Conservation (phyloP, 208 protist genomes). For the Wallacemonas sp. region DNA sequence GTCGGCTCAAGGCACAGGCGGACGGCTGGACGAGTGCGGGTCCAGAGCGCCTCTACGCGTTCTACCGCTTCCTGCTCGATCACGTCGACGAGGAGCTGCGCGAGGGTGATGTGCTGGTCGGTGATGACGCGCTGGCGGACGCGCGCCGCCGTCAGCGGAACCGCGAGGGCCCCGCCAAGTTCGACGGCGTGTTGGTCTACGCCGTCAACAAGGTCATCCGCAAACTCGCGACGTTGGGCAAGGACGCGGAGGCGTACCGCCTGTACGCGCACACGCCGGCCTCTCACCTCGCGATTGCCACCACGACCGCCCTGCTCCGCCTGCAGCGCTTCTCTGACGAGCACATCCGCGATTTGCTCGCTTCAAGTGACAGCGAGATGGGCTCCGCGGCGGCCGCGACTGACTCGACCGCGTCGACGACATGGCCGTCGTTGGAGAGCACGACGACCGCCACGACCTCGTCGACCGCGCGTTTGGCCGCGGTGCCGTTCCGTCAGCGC, state of each 20-base stretch:
- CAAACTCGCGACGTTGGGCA: slow-evolving; percentile 51
- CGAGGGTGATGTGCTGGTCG: not conserved
- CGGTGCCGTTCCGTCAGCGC: slow-evolving; percentile 49
- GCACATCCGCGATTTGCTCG: slow-evolving; percentile 48
- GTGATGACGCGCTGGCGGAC: slow-evolving; percentile 15
- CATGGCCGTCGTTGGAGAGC: slow-evolving; percentile 6
- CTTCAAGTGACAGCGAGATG: not conserved
- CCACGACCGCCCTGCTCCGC: slow-evolving; percentile 63
- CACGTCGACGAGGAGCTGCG: slow-evolving; percentile 46
- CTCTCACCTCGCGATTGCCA: slow-evolving; percentile 34
- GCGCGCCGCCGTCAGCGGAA: not conserved
- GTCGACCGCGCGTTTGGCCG: slow-evolving; percentile 42
- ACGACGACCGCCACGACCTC: slow-evolving; percentile 2
- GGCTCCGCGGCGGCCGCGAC: not conserved
- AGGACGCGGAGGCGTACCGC: slow-evolving; percentile 58
- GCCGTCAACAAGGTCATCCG: slow-evolving; percentile 67
- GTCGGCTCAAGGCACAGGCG: slow-evolving; percentile 69
- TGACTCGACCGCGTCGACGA: slow-evolving; percentile 3
- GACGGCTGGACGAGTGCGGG: slow-evolving; percentile 83
- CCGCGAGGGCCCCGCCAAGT: not conserved
- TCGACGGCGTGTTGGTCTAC: slow-evolving; percentile 64
- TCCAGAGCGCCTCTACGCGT: slow-evolving; percentile 77
- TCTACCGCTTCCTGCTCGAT: slow-evolving; percentile 73
- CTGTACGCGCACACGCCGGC: slow-evolving; percentile 67
- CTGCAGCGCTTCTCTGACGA: slow-evolving; percentile 67